Evolutionary conservation across 345 rosid species (phyloP), one percentile per base, ranked within the genome.

Genomic region (Linum trigynum): DNA sequence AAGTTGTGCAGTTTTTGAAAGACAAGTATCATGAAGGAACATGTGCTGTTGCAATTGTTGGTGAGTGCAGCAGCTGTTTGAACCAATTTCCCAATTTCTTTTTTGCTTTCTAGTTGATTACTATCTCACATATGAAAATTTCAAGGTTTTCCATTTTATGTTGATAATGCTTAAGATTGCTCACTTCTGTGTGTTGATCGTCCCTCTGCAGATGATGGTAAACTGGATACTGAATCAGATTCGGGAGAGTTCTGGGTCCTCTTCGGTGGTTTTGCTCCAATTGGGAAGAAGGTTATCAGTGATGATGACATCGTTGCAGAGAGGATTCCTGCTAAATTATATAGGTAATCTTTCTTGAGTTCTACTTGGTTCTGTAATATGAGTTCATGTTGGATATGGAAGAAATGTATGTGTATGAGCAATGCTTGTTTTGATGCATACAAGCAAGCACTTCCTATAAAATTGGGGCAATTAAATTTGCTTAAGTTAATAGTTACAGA

Each of bases 181-280:
- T 69, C 57, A 66, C 71, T 71, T 57, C 56, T 38, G 65, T 36
- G 35, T 63, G 8, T 38, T 69, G 68, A 65, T 74, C 66, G 73
- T 68, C 59, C 39, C 72, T 67, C 40, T 74, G 65, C 69, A 90
- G 97, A 90, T 76, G 97, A 90, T 78, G 97, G 97, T 45, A 90
- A 87, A 71, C 77, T 90, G 68, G 97, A 90, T 74, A 90, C 97
- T 39, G 97, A 90, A 78, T 90, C 97, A 72, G 97, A 90, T 65
- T 90, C 97, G 0, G 97, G 97, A 55, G 97, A 84, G 69, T 90
- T 90, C 66, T 88, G 97, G 97, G 97, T 88, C 73, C 95, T 90
- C 58, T 79, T 88, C 74, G 97, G 97, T 66, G 97, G 97, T 55
- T 90, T 90, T 79, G 97, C 98, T 69, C 98, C 99, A 62, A 87